A percentile compares a stretch with the other conserved stretches of the same genome.
These are phyloP conservation scores for Ogataea paradorogensis DNA, from an alignment of 805 yeast genomes.

Conservation along the genomic window DNA sequence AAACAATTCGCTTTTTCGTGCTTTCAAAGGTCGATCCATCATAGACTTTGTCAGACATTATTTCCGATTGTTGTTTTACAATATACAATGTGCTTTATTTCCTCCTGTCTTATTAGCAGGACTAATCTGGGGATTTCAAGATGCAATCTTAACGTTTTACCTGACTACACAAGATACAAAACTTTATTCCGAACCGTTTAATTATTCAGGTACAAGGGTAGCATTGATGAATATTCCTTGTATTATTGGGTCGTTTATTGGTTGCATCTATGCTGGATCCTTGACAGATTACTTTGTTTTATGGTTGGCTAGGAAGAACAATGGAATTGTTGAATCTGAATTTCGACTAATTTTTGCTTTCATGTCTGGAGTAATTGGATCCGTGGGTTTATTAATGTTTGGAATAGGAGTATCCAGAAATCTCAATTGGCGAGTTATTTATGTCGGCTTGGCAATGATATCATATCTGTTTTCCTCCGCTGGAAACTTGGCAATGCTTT, in stretches of 20 bases:
- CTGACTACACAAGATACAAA: slow-evolving; percentile 67
- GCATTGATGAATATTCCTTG: slow-evolving; percentile 78
- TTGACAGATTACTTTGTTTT: slow-evolving; percentile 60
- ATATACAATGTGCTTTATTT: slow-evolving; percentile 35
- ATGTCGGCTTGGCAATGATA: slow-evolving; percentile 60
- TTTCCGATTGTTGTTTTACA: slow-evolving; percentile 32
- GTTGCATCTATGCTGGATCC: slow-evolving; percentile 65
- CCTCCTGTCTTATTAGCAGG: slow-evolving; percentile 65
- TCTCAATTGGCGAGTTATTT: slow-evolving; percentile 51
- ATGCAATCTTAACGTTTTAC: slow-evolving; percentile 70
- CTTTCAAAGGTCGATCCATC: slow-evolving; percentile 1
- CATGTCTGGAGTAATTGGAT: slow-evolving; percentile 56
- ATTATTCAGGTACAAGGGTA: slow-evolving; percentile 59
- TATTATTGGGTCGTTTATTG: slow-evolving; percentile 59
- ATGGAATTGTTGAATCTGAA: slow-evolving; percentile 64
- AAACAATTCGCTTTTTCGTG: slow-evolving; percentile 19
- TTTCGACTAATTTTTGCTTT: slow-evolving; percentile 56
- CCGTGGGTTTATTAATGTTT: slow-evolving; percentile 60
- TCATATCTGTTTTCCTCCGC: slow-evolving; percentile 68
- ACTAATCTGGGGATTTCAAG: slow-evolving; percentile 75
- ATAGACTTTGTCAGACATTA: slow-evolving; percentile 35
- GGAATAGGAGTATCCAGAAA: slow-evolving; percentile 59
- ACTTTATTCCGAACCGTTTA: slow-evolving; percentile 62
- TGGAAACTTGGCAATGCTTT: slow-evolving; percentile 64
- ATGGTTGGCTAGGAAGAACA: slow-evolving; percentile 59